Evolutionary conservation across 768 basidiomycete genomes (phyloP).

Genomic region (Pilatotrama ljubarskyi): DNA sequence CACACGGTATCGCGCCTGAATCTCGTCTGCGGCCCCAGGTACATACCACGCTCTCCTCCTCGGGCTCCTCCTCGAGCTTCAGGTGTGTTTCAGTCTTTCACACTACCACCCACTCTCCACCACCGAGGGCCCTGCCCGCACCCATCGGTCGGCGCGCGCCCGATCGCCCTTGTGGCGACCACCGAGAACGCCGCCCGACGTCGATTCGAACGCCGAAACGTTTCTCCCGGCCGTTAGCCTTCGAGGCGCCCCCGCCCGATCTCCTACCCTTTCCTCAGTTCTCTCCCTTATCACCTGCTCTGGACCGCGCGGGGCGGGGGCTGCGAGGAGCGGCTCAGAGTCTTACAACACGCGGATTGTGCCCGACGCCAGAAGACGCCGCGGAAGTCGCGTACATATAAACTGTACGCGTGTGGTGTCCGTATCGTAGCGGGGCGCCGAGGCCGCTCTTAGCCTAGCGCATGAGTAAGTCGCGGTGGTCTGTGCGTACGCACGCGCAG

Average conservation of each 20-base stretch:
- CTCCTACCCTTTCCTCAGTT: not conserved
- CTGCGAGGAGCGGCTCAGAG: not conserved
- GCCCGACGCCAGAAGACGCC: not conserved
- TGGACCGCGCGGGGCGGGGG: not conserved
- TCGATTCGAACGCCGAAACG: not conserved
- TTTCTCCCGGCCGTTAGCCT: constrained; percentile 7
- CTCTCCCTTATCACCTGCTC: not conserved
- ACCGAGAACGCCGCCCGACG: not conserved
- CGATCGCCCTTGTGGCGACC: too few species aligned
- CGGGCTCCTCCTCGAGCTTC: not conserved
- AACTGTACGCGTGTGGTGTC: not conserved
- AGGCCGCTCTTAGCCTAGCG: not conserved
- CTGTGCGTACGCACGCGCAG: not conserved
- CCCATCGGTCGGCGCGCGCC: too few species aligned
- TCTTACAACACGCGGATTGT: not conserved
- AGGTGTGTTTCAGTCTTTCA: not conserved
- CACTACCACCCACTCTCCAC: not conserved
- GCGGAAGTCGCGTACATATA: not conserved
- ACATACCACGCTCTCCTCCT: not conserved
- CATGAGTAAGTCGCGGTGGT: not conserved
- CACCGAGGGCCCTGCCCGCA: not conserved
- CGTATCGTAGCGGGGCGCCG: not conserved
- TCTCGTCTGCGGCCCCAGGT: not conserved
- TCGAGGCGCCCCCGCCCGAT: not conserved
- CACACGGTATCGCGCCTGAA: not conserved